Evolutionary conservation across 352 stramenopile species (phyloP), one percentile per base, ranked within the genome.

Genomic region (Stephanocyclus meneghinianus): DNA sequence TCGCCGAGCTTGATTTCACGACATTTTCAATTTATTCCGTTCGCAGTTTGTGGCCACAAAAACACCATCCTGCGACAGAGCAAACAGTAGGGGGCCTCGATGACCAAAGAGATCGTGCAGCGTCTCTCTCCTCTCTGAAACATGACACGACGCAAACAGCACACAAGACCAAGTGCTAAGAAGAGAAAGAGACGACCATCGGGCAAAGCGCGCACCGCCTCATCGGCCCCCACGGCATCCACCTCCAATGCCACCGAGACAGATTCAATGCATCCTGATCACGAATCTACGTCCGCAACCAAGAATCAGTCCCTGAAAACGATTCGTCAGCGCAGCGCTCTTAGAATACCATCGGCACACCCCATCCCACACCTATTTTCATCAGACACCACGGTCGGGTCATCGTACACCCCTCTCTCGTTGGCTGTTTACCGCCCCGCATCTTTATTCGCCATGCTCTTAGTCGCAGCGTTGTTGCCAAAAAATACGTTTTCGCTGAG

Each of bases 401-500:
- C 11, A 66, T 66, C 57, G 13, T 66, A 7, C 32, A 60, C 55
- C 1, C 63, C 63, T 32, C 30, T 80, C 29, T 29, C 65, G 2
- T 48, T 75, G 37, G 73, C 64, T 45, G 64, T 68, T 2, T 80
- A 75, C 47, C 73, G 51, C 21, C 73, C 73, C 15, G 73, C 73
- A 3, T 80, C 64, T 9, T 47, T 80, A 15, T 75, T 80, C 35
- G 40, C 57, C 29, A 74, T 80, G 73, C 57, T 80, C 2, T 44
- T 80, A 4, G 40, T 80, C 16, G 73, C 73, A 18, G 59, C 55
- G 10, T 26, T 78, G 1, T 53, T 80, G 55, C 56, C 73, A n/a
- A 74, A 65, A 59, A 80, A 80, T 60, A 71, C 73, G 35, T 80
- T 80, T 65, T 75, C 64, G 35, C 67, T 80, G 37, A 47, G 73